A percentile compares a stretch with the other conserved stretches of the same genome.
Evolutionary conservation across 371 early-diverging fungal species (phyloP).

Genomic region (Aphelidium insulamus): DNA sequence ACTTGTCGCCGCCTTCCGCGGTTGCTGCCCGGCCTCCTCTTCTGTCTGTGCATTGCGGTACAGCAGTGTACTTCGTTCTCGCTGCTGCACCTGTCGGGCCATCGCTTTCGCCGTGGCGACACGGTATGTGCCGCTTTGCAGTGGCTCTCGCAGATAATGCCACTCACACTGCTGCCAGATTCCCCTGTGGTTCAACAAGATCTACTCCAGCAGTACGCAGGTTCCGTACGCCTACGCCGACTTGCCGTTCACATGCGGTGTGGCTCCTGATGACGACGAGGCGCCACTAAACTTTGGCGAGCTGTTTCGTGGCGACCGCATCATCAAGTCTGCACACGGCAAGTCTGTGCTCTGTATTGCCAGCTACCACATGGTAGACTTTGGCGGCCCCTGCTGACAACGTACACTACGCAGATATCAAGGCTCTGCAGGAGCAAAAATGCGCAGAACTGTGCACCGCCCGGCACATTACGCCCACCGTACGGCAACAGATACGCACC

Average conservation of each 20-base stretch:
- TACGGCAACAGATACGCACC: constrained; percentile 15
- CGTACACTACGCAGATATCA: constrained; percentile 4
- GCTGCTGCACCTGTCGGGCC: no score
- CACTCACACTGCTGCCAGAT: no score
- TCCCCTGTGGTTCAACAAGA: constrained; percentile 42
- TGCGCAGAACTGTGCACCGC: constrained; percentile 22
- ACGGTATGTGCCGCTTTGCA: no score
- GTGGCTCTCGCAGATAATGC: no score
- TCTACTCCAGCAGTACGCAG: constrained; percentile 30
- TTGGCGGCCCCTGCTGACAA: constrained; percentile 8
- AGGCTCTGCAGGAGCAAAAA: constrained; percentile 7
- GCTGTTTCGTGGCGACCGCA: constrained; percentile 60
- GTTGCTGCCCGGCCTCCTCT: no score
- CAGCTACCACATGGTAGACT: constrained; percentile 1
- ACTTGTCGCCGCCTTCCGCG: no score
- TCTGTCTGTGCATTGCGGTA: no score
- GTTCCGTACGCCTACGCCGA: constrained; percentile 47
- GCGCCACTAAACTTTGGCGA: constrained; percentile 39
- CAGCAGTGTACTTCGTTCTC: no score
- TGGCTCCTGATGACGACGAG: constrained; percentile 20
- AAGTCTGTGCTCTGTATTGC: constrained; percentile 1
- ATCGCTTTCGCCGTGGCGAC: no score
- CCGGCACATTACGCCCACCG: constrained; percentile 11
- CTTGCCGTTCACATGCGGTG: constrained; percentile 41
- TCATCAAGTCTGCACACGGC: constrained; percentile 25